phyloP scores from a whole-genome alignment of 768 basidiomycete species.

The Porphyrellus cyaneotinctus region DNA sequence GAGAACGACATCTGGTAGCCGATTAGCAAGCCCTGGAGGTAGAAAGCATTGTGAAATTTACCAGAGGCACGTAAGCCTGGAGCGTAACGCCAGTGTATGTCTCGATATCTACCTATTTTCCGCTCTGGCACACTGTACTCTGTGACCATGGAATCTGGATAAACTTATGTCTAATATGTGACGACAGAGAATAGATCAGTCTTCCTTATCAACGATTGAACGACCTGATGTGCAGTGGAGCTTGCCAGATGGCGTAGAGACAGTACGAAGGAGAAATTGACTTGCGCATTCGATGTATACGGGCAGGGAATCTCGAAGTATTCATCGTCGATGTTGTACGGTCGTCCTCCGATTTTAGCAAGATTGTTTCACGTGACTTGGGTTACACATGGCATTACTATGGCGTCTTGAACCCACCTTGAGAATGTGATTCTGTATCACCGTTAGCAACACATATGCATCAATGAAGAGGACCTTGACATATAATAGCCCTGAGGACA shows the following conservation, averaged over 20 bases:
- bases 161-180: neutral
- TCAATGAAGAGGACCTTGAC: too few species aligned
- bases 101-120: neutral
- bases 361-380: too few species aligned
- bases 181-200: too few species aligned
- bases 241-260: neutral
- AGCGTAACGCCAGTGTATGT: neutral
- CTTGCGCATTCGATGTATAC: neutral
- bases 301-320: too few species aligned
- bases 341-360: too few species aligned
- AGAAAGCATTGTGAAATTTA: neutral
- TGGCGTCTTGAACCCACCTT: constrained; percentile 26
- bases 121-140: too few species aligned
- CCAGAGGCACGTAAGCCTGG: neutral
- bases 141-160: neutral
- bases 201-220: too few species aligned
- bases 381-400: neutral
- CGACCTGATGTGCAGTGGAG: too few species aligned
- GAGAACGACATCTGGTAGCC: neutral
- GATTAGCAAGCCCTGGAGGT: neutral
- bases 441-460: constrained; percentile 53
- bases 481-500: too few species aligned
- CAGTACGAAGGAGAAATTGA: neutral
- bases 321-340: too few species aligned
- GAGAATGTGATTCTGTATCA: constrained; percentile 63